These are phyloP conservation scores for Globisporangium lucens DNA, from an alignment of 352 stramenopile species.

Conservation along the genomic window DNA sequence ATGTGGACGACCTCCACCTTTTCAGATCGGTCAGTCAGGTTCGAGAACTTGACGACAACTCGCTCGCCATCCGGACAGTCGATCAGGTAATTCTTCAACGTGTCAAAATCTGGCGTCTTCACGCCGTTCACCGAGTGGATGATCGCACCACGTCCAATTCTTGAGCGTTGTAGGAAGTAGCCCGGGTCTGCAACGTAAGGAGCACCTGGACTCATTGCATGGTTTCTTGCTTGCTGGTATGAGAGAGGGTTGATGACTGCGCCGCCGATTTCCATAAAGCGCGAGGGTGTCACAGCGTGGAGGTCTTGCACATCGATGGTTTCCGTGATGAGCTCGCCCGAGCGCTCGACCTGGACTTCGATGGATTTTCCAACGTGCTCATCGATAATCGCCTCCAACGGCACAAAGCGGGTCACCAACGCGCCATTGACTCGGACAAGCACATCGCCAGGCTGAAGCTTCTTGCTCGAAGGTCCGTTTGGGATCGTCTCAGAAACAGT, in stretches of 20 bases:
- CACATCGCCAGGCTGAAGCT: conserved; percentile 88
- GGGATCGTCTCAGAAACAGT: conserved; percentile 87
- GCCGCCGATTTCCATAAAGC: conserved; percentile 85
- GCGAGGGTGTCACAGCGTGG: conserved; percentile 78
- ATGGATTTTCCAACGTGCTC: conserved; percentile 66
- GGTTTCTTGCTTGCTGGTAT: conserved; percentile 89
- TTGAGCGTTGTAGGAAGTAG: conserved; percentile 88
- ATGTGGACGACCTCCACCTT: conserved; percentile 86
- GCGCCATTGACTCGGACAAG: conserved; percentile 81
- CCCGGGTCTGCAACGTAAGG: conserved; percentile 86
- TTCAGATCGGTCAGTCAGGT: conserved; percentile 70
- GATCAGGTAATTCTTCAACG: conserved; percentile 75
- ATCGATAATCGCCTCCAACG: conserved; percentile 81
- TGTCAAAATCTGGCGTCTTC: conserved; percentile 81
- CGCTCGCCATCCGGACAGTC: conserved; percentile 76
- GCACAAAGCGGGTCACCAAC: conserved; percentile 85
- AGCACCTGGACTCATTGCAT: conserved; percentile 57
- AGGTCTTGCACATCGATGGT: conserved; percentile 81
- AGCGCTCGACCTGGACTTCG: conserved; percentile 80
- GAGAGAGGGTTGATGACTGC: conserved; percentile 88
- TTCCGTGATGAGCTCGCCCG: conserved; percentile 57
- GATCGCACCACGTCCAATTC: conserved; percentile 79
- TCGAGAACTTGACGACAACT: conserved; percentile 84
- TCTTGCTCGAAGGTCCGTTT: conserved; percentile 64
- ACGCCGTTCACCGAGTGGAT: conserved; percentile 87